Evolutionary conservation across 2,329 filamentous ascomycete species (phyloP).

Genomic region (Cadophora sp.): DNA sequence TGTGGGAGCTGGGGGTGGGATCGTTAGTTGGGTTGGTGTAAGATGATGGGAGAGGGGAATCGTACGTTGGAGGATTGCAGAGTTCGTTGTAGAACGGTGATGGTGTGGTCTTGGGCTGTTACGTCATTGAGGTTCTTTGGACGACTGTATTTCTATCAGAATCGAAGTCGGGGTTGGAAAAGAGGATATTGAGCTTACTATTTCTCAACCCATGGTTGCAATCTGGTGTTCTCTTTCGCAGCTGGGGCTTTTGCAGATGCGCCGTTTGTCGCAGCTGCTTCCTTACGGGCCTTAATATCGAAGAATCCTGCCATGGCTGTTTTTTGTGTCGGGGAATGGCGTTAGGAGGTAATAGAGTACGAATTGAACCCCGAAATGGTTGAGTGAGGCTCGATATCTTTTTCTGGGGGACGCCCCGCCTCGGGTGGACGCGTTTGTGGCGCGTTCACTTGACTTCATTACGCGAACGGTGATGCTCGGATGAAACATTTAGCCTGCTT

Average conservation of each 20-base stretch:
- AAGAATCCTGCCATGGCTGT: conserved; percentile 85
- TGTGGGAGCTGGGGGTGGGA: conserved; percentile 77
- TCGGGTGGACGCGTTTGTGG: conserved; percentile 18
- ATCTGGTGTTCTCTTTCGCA: conserved; percentile 66
- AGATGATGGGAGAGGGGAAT: conserved; percentile 31
- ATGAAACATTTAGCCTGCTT: neutral
- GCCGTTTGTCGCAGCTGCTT: conserved; percentile 71
- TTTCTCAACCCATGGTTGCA: conserved; percentile 99
- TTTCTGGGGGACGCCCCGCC: neutral
- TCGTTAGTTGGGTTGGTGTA: conserved; percentile 26
- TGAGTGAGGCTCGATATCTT: neutral
- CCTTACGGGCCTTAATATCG: conserved; percentile 89
- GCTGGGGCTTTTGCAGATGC: conserved; percentile 69
- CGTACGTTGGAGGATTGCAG: conserved; percentile 89
- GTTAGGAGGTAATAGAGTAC: neutral
- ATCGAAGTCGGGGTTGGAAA: conserved; percentile 41
- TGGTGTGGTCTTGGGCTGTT: conserved; percentile 95
- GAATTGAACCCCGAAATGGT: neutral
- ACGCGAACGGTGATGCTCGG: conserved; percentile 25
- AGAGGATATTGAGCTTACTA: conserved; percentile 66
- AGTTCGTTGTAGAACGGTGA: conserved; percentile 89
- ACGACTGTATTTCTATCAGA: conserved; percentile 62
- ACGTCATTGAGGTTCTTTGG: conserved; percentile 95
- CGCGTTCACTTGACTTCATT: conserved; percentile 25
- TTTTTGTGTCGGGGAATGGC: neutral